Evolutionary conservation across 2,329 filamentous ascomycete genomes (phyloP).

Genomic region (Sporothrix pseudoabietina): DNA sequence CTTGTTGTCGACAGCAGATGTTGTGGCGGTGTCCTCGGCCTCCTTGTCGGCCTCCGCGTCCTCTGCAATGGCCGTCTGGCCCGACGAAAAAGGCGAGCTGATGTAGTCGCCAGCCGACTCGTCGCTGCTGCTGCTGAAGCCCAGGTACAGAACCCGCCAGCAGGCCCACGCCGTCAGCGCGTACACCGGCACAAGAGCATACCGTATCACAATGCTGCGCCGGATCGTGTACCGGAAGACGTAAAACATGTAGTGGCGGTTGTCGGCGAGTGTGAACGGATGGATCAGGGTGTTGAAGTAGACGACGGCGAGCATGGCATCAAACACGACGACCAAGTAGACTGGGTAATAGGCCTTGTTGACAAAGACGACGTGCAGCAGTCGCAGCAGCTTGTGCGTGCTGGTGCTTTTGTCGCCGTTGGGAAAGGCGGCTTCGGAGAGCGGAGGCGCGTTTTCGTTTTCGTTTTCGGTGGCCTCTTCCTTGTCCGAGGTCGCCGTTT

Average conservation of each 20-base stretch:
- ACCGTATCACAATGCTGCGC: constrained; percentile 63
- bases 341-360: constrained; percentile 44
- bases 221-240: constrained; percentile 83
- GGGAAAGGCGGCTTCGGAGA: background rate
- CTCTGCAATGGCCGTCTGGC: background rate
- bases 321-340: constrained; percentile 44
- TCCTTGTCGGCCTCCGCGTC: background rate
- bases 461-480: background rate
- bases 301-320: constrained; percentile 54
- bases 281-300: constrained; percentile 90
- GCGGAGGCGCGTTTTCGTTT: background rate
- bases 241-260: constrained; percentile 97
- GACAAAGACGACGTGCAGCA: constrained; percentile 38
- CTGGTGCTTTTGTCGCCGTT: background rate
- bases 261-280: constrained; percentile 94
- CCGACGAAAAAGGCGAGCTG: constrained; percentile 32
- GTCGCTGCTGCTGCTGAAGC: constrained; percentile 37
- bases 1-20: background rate
- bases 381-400: constrained; percentile 17
- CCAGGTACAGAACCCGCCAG: constrained; percentile 60
- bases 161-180: constrained; percentile 68
- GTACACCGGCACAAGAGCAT: constrained; percentile 70
- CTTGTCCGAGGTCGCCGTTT: background rate
- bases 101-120: constrained; percentile 1
- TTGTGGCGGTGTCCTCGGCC: background rate